Percentiles rank a stretch among this genome's conserved stretches.
These are phyloP conservation scores for Cytospora chrysosperma DNA, from an alignment of 2,329 filamentous ascomycete species.

Conservation along the genomic window DNA sequence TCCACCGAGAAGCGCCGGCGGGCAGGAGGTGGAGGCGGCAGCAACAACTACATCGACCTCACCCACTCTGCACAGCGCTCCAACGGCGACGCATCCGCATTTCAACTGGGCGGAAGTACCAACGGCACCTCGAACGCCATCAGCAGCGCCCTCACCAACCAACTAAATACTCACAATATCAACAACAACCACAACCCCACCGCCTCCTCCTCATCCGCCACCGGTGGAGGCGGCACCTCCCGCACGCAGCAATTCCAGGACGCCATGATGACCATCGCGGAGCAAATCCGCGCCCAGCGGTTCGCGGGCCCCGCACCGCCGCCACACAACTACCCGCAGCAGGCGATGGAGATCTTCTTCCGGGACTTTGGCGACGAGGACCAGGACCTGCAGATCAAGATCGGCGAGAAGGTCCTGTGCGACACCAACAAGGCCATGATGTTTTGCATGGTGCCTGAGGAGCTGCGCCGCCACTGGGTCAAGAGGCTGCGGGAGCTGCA, in stretches of 20 bases:
- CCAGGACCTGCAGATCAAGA: slow-evolving; percentile 57
- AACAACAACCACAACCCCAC: slow-evolving; percentile 2
- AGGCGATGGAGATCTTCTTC: slow-evolving; percentile 60
- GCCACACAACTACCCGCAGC: slow-evolving; percentile 53
- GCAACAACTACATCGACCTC: slow-evolving; percentile 25
- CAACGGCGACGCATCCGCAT: slow-evolving; percentile 3
- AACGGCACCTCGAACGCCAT: slow-evolving; percentile 1
- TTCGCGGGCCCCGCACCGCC: slow-evolving; percentile 42
- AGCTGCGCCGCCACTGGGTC: slow-evolving; percentile 56
- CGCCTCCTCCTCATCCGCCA: neutral
- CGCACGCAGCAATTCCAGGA: slow-evolving; percentile 28
- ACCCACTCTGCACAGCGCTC: slow-evolving; percentile 22
- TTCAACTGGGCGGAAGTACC: slow-evolving; percentile 12
- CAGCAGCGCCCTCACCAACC: neutral
- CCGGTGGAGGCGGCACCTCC: slow-evolving; percentile 26
- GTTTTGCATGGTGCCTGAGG: slow-evolving; percentile 59
- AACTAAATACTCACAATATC: slow-evolving; percentile 1
- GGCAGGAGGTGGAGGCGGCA: slow-evolving; percentile 29
- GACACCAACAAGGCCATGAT: slow-evolving; percentile 61
- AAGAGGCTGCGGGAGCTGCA: slow-evolving; percentile 49
- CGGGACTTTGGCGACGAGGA: slow-evolving; percentile 57
- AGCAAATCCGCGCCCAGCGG: slow-evolving; percentile 27
- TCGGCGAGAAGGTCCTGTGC: slow-evolving; percentile 57
- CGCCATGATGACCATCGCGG: slow-evolving; percentile 30
- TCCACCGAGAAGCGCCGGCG: slow-evolving; percentile 37